A percentile compares a stretch with the other conserved stretches of the same genome.
Conservation (phyloP, 2,329 filamentous ascomycete genomes). For the Cyanodermella asteris region DNA sequence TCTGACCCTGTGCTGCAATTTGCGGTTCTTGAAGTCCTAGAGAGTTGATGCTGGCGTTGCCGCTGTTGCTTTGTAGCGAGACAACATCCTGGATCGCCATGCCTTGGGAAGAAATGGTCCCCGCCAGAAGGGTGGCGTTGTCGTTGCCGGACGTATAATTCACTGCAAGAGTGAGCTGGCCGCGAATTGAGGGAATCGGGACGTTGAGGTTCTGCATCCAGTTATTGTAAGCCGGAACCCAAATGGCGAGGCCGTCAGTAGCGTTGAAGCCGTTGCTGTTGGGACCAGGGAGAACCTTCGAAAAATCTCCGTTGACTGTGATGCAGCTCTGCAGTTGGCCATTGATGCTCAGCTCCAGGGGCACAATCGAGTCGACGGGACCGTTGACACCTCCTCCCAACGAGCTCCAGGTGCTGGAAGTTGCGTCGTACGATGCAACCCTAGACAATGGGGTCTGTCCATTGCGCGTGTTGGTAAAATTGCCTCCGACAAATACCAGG, state of each 20-base stretch:
- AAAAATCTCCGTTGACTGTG: constrained; percentile 62
- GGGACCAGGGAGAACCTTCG: constrained; percentile 41
- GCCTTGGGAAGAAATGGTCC: constrained; percentile 59
- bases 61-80: constrained; percentile 24
- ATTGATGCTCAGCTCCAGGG: constrained; percentile 53
- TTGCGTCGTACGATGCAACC: constrained; percentile 53
- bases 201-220: constrained; percentile 68
- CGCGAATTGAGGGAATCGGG: constrained; percentile 43
- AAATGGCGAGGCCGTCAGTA: constrained; percentile 57
- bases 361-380: constrained; percentile 49
- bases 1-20: constrained; percentile 16
- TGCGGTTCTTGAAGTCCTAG: too few species aligned
- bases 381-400: constrained; percentile 77
- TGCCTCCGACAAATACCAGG: constrained; percentile 59
- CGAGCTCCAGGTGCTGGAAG: constrained; percentile 48
- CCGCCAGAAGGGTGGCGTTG: constrained; percentile 47
- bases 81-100: constrained; percentile 52
- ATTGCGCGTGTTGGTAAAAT: constrained; percentile 53
- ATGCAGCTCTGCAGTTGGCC: constrained; percentile 50
- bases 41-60: constrained; percentile 12
- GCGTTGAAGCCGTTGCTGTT: constrained; percentile 51
- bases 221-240: constrained; percentile 66
- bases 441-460: constrained; percentile 43
- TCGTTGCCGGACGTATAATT: constrained; percentile 38
- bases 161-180: constrained; percentile 50